phyloP scores from a whole-genome alignment of 2,329 filamentous ascomycete genomes.

The Albifimbria verrucaria region DNA sequence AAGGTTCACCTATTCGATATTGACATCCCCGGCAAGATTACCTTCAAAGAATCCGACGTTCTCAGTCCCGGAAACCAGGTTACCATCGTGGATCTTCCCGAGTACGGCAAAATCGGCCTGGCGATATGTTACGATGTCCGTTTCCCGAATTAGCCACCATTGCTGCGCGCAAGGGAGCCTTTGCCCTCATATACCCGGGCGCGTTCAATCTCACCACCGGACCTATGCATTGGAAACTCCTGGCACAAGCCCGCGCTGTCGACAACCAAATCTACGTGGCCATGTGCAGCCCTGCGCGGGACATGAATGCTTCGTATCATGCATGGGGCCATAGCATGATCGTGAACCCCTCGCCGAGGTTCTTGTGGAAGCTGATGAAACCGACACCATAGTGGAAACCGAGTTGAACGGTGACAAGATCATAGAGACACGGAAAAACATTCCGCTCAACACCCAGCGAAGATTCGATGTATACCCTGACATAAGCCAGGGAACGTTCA shows the following conservation, averaged over 20 bases:
- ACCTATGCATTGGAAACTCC: slow-evolving; percentile 83
- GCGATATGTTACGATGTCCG: slow-evolving; percentile 98
- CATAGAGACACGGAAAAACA: slow-evolving; percentile 72
- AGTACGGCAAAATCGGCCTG: slow-evolving; percentile 81
- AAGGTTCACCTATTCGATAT: slow-evolving; percentile 98
- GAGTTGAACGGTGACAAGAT: slow-evolving; percentile 68
- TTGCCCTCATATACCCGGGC: slow-evolving; percentile 88
- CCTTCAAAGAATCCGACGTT: slow-evolving; percentile 86
- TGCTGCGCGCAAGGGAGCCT: slow-evolving; percentile 80
- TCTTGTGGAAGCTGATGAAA: slow-evolving; percentile 74
- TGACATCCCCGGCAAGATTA: slow-evolving; percentile 92
- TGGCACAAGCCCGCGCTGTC: slow-evolving; percentile 77
- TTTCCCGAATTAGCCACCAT: slow-evolving; percentile 90
- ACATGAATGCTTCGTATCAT: slow-evolving; percentile 73
- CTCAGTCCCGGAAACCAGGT: slow-evolving; percentile 80
- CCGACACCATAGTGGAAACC: slow-evolving; percentile 71
- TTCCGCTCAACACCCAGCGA: slow-evolving; percentile 80
- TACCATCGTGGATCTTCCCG: slow-evolving; percentile 81
- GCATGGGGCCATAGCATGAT: slow-evolving; percentile 92
- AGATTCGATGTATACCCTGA: slow-evolving; percentile 96
- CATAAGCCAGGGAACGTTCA: slow-evolving; percentile 62
- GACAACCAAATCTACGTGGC: slow-evolving; percentile 96
- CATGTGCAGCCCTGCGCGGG: slow-evolving; percentile 85
- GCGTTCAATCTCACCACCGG: slow-evolving; percentile 96
- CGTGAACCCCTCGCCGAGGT: slow-evolving; percentile 84